These are phyloP conservation scores for Golubevia pallescens DNA, from an alignment of 1,284 basidiomycete genomes.

Conservation along the genomic window DNA sequence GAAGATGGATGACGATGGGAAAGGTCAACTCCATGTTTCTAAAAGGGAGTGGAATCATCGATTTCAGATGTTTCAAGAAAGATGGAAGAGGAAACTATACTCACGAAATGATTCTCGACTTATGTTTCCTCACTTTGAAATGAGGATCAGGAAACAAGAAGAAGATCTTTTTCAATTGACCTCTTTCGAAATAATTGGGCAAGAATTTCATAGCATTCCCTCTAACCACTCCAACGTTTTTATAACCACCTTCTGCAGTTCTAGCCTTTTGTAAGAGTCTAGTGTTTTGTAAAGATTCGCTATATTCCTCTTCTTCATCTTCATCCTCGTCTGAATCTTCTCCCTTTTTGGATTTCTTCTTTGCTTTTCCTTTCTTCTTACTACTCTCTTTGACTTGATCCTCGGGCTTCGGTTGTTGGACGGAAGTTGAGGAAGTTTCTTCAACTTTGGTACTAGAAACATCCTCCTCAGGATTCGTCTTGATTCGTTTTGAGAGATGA, in stretches of 20 bases:
- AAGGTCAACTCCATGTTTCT: too few species aligned
- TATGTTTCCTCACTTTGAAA: conserved; percentile 97
- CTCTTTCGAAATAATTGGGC: conserved; percentile 57
- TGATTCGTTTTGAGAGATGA: neutral
- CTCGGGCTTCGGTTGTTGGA: too few species aligned
- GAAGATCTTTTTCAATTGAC: conserved; percentile 77
- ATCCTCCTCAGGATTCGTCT: too few species aligned
- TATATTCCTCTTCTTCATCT: conserved; percentile 25
- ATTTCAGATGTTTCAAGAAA: neutral
- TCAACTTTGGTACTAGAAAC: neutral
- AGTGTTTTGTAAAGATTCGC: conserved; percentile 18
- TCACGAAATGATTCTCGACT: conserved; percentile 87
- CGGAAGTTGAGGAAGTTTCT: neutral
- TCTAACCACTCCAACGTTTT: conserved; percentile 55
- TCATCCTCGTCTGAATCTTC: conserved; percentile 6
- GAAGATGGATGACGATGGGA: too few species aligned
- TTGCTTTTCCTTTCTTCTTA: neutral
- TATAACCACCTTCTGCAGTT: conserved; percentile 40
- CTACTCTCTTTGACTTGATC: conserved; percentile 17
- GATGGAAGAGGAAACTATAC: neutral
- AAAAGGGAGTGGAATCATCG: too few species aligned
- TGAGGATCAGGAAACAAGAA: conserved; percentile 99
- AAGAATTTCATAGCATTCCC: conserved; percentile 62
- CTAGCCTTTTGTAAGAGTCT: conserved; percentile 21
- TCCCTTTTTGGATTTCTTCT: conserved; percentile 3